These are phyloP conservation scores for Plenodomus biglobosus DNA, from an alignment of 2,329 filamentous ascomycete species.

Conservation along the genomic window DNA sequence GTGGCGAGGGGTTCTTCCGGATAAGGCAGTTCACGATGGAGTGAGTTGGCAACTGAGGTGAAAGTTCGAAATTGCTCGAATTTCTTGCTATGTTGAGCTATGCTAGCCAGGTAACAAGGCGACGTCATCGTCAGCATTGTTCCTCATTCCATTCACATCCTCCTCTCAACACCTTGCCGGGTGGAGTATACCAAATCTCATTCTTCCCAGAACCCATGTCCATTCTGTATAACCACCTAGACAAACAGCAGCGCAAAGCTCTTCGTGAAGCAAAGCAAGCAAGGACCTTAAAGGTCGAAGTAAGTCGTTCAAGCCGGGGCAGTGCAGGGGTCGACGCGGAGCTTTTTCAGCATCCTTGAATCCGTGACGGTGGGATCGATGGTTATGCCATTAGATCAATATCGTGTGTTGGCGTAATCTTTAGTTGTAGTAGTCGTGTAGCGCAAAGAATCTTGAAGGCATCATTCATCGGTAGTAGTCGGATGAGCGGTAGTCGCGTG, in stretches of 20 bases:
- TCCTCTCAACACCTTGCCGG: slow-evolving; percentile 25
- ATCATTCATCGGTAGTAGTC: slow-evolving; percentile 44
- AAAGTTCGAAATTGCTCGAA: background rate
- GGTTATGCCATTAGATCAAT: slow-evolving; percentile 1
- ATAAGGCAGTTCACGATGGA: background rate
- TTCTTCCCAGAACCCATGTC: background rate
- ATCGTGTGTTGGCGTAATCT: slow-evolving; percentile 2
- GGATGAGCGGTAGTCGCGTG: slow-evolving; percentile 42
- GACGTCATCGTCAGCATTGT: slow-evolving; percentile 5
- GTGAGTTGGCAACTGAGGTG: background rate
- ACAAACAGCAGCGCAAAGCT: slow-evolving; percentile 32
- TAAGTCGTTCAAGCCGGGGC: slow-evolving; percentile 26
- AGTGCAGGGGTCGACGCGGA: slow-evolving; percentile 22
- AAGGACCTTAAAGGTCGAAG: slow-evolving; percentile 23
- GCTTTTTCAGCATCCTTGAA: slow-evolving; percentile 27
- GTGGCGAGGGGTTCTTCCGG: background rate
- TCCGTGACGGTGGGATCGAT: slow-evolving; percentile 3
- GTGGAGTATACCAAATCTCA: background rate
- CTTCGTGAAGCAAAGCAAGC: slow-evolving; percentile 26
- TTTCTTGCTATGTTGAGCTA: background rate
- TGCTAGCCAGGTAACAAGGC: background rate
- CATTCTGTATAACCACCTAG: slow-evolving; percentile 3
- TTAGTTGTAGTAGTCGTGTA: slow-evolving; percentile 1
- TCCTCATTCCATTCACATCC: slow-evolving; percentile 2
- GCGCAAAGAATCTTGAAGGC: slow-evolving; percentile 13